phyloP scores from a whole-genome alignment of 495 filamentous ascomycete genomes.

The Thozetella sp. region DNA sequence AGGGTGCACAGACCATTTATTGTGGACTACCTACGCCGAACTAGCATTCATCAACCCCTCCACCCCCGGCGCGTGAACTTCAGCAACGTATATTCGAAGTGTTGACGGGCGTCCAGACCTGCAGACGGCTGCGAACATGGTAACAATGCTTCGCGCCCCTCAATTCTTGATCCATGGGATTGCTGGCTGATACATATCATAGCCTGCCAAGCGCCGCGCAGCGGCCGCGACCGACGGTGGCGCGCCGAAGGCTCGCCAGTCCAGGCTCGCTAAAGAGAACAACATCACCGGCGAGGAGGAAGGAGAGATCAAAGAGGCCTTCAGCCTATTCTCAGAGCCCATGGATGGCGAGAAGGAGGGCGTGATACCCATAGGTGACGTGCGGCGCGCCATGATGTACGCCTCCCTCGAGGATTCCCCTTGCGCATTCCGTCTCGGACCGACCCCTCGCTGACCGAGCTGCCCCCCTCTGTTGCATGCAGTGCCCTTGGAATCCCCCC shows the following conservation, averaged over 20 bases:
- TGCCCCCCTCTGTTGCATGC: conserved; percentile 5
- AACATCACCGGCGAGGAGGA: conserved; percentile 82
- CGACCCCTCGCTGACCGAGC: not conserved
- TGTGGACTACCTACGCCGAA: no score
- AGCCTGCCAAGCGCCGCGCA: conserved; percentile 45
- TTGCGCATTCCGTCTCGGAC: not conserved
- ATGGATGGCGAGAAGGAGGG: conserved; percentile 70
- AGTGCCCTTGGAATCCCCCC: conserved; percentile 79
- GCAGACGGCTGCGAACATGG: not conserved
- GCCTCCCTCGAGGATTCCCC: conserved; percentile 18
- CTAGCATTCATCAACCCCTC: not conserved
- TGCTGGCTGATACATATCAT: conserved; percentile 2
- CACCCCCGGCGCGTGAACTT: no score
- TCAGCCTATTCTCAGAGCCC: conserved; percentile 75
- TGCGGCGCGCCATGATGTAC: conserved; percentile 82
- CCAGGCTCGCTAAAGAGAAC: conserved; percentile 88
- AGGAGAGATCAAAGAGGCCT: conserved; percentile 87
- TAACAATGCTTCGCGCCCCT: not conserved
- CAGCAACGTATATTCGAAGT: no score
- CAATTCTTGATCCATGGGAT: not conserved
- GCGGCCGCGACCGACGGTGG: conserved; percentile 16
- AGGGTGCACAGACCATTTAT: no score
- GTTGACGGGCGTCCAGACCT: not conserved
- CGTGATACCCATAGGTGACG: conserved; percentile 75
- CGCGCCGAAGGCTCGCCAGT: conserved; percentile 45